A percentile compares a stretch with the other conserved stretches of the same genome.
These are phyloP conservation scores for Chaetomiaceae sp. DNA, from an alignment of 2,329 filamentous ascomycete species.

Conservation along the genomic window DNA sequence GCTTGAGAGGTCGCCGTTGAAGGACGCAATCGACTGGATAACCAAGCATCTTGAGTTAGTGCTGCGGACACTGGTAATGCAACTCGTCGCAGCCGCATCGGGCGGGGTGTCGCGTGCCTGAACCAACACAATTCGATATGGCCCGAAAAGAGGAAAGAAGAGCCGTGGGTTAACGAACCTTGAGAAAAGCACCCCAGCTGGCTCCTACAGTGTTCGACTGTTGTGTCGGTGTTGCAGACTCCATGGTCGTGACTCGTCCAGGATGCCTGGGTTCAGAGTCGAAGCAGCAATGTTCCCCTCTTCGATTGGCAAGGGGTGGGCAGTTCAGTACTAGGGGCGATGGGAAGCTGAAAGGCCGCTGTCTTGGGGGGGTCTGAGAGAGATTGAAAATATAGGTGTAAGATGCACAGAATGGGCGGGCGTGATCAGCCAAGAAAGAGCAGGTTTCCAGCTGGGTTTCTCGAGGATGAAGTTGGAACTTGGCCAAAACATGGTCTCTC, in stretches of 20 bases:
- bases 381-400: no score
- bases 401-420: no score
- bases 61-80: not conserved
- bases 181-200: conserved; percentile 50
- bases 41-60: not conserved
- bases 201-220: conserved; percentile 36
- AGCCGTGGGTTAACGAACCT: conserved; percentile 33
- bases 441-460: no score
- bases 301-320: no score
- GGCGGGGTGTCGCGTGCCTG: not conserved
- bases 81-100: not conserved
- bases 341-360: no score
- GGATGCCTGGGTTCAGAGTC: not conserved
- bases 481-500: no score
- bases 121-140: not conserved
- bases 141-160: not conserved
- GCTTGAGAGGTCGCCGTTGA: conserved; percentile 76
- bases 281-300: no score
- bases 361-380: no score
- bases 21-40: conserved; percentile 66
- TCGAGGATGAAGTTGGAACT: no score
- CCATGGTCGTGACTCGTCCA: conserved; percentile 8
- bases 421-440: no score
- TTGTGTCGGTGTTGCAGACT: conserved; percentile 15
- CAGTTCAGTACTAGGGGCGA: no score